Evolutionary conservation across 1,284 basidiomycete genomes (phyloP).

Genomic region (Sutorius eximius): DNA sequence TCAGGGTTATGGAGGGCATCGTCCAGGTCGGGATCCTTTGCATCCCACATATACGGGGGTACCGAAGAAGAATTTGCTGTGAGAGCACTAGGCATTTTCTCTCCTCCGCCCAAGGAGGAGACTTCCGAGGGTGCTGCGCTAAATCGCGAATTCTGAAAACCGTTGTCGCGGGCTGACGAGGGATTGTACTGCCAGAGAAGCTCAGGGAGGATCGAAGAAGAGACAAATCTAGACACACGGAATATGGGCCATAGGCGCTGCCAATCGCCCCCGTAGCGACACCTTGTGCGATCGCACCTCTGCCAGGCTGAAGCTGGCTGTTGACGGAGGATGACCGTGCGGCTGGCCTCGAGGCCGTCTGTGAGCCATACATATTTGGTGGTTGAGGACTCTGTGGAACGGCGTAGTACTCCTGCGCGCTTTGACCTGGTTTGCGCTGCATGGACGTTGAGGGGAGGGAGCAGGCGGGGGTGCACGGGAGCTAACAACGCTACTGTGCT

Average conservation of each 20-base stretch:
- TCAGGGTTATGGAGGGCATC: slow-evolving; percentile 77
- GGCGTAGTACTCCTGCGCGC: slow-evolving; percentile 44
- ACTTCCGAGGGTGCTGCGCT: slow-evolving; percentile 60
- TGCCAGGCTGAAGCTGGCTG: slow-evolving; percentile 39
- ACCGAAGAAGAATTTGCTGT: slow-evolving; percentile 44
- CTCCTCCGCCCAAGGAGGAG: slow-evolving; percentile 46
- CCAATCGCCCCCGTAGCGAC: slow-evolving; percentile 75
- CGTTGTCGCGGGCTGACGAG: slow-evolving; percentile 42
- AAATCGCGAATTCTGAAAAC: slow-evolving; percentile 54
- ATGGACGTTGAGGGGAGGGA: slow-evolving; percentile 26
- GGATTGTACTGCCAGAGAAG: slow-evolving; percentile 56
- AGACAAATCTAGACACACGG: slow-evolving; percentile 47
- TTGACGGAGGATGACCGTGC: slow-evolving; percentile 30
- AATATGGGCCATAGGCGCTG: slow-evolving; percentile 75
- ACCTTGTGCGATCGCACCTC: slow-evolving; percentile 61
- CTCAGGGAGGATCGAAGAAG: not conserved
- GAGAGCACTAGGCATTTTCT: slow-evolving; percentile 35
- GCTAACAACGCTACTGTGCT: slow-evolving; percentile 9
- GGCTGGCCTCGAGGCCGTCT: slow-evolving; percentile 31
- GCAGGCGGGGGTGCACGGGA: slow-evolving; percentile 9
- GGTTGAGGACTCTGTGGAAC: slow-evolving; percentile 50
- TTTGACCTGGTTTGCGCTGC: slow-evolving; percentile 33
- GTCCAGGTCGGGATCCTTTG: slow-evolving; percentile 72
- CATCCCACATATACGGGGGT: slow-evolving; percentile 70
- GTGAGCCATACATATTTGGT: slow-evolving; percentile 31